Percentiles rank a stretch among this genome's conserved stretches.
These are phyloP conservation scores for Pseudocercospora fijiensis DNA, from an alignment of 2,329 filamentous ascomycete species.

Conservation along the genomic window DNA sequence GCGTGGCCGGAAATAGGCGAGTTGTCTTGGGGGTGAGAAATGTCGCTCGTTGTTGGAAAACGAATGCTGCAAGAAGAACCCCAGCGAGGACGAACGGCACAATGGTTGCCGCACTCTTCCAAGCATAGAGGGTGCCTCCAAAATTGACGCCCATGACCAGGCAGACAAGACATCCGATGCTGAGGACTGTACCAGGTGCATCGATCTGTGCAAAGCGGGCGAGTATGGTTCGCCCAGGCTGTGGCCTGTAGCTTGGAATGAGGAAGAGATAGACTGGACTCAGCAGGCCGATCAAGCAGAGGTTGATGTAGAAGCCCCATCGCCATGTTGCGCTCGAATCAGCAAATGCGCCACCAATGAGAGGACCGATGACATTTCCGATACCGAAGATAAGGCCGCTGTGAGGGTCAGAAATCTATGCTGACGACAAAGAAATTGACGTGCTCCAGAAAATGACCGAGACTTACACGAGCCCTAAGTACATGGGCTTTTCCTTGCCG, in stretches of 20 bases:
- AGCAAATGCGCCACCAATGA: constrained; percentile 38
- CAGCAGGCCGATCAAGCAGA: constrained; percentile 36
- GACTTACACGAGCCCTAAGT: constrained; percentile 9
- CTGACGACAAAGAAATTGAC: constrained; percentile 20
- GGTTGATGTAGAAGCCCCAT: constrained; percentile 50
- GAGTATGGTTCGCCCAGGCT: neutral
- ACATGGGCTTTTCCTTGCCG: constrained; percentile 12
- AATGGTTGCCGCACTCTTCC: constrained; percentile 48
- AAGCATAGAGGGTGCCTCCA: constrained; percentile 51
- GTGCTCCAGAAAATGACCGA: too few relatives aligned
- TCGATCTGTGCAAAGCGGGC: constrained; percentile 39
- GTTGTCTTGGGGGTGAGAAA: constrained; percentile 47
- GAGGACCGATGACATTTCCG: constrained; percentile 34
- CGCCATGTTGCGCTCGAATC: constrained; percentile 33
- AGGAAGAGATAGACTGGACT: constrained; percentile 50
- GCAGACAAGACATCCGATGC: constrained; percentile 43
- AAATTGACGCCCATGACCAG: constrained; percentile 53
- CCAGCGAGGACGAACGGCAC: constrained; percentile 50
- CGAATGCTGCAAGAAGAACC: constrained; percentile 46
- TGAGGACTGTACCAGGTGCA: constrained; percentile 49
- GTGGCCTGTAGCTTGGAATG: constrained; percentile 38
- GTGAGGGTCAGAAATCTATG: constrained; percentile 5
- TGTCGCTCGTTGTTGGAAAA: constrained; percentile 50
- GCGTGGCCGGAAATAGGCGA: constrained; percentile 53
- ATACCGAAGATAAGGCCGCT: constrained; percentile 32